A percentile compares a stretch with the other conserved stretches of the same genome.
Evolutionary conservation across 1,284 basidiomycete species (phyloP).

Genomic region (Phellopilus nigrolimitatus): DNA sequence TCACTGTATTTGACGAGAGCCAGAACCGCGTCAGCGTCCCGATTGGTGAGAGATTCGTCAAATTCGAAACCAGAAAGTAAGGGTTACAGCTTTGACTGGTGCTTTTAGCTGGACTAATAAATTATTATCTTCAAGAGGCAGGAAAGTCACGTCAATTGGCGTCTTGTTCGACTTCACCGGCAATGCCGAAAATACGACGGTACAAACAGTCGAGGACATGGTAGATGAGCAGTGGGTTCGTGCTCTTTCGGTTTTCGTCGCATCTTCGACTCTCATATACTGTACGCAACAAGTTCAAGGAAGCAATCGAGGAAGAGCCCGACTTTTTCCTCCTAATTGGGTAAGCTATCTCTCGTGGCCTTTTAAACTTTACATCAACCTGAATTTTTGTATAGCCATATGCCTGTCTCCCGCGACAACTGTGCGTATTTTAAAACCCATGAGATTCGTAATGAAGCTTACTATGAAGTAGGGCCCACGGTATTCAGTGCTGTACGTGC

Average conservation of each 20-base stretch:
- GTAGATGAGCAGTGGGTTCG: conserved; percentile 68
- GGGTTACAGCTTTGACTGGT: conserved; percentile 22
- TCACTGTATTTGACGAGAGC: conserved; percentile 50
- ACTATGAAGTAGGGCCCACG: conserved; percentile 46
- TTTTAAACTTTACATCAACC: not conserved
- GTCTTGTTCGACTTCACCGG: conserved; percentile 74
- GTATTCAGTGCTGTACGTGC: conserved; percentile 75
- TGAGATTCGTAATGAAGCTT: not conserved
- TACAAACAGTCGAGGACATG: conserved; percentile 70
- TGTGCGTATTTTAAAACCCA: conserved; percentile 35
- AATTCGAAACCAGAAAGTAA: conserved; percentile 74
- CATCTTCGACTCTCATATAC: not conserved
- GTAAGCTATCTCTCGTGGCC: not conserved
- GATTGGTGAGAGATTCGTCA: conserved; percentile 63
- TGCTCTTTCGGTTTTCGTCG: not conserved
- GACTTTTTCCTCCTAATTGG: conserved; percentile 76
- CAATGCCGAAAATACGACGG: conserved; percentile 62
- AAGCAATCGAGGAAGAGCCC: conserved; percentile 80
- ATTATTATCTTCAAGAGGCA: not conserved
- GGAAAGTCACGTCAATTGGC: conserved; percentile 60
- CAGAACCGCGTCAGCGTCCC: conserved; percentile 50
- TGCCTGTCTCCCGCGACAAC: conserved; percentile 63
- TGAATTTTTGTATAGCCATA: conserved; percentile 36
- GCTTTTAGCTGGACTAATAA: not conserved
- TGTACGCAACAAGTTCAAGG: conserved; percentile 48